Base-by-base conservation (phyloP, 1,284 basidiomycete species). In the Boletus nobilissimus region DNA sequence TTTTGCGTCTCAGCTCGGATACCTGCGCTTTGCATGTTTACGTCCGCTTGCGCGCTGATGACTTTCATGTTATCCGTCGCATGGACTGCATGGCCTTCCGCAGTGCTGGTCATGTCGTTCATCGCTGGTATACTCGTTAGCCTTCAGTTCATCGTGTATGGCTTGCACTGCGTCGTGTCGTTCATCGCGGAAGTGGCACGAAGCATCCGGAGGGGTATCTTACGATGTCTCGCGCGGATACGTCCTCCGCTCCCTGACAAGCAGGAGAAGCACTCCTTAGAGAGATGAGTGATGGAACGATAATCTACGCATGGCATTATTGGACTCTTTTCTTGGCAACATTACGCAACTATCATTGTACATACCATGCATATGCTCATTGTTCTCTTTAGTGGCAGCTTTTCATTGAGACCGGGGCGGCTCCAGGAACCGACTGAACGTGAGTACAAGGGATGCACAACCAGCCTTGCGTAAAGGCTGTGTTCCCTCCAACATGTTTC, bases 121-220 rank as follows among this genome's bases (percentile, higher is more conserved):
- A 54, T 89, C 7, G 88, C 92, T 1, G 93, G 93, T 1, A 51
- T 91, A 8, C 83, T 93, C 22, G 86, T 94, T 86, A 88, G 87
- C 9, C 83, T 93, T 69, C 93, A 94, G 85, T 94, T 93, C 84
- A 85, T 94, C 38, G 89, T 93, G n/a, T 94, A 87, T 79, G 91
- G 91, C 2, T 83, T 88, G 62, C 87, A 89, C 72, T 85, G 87
- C 32, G 68, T 77, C 29, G 80, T 83, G 32, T 71, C 81, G 29
- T 68, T 78, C 34, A 29, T 85, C 5, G 57, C 43, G 39, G 77
- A 79, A 6, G 46, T 65, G 13, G 18, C 46, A 5, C 79, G 81
- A 29, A 46, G 19, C 38, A 38, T 78, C 8, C 78, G 81, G 26
- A 81, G 76, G 34, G 74, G 80, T 7, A 22, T 82, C 43, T 43